phyloP scores from a whole-genome alignment of 2,329 filamentous ascomycete species.

The Ilyonectria sp. region DNA sequence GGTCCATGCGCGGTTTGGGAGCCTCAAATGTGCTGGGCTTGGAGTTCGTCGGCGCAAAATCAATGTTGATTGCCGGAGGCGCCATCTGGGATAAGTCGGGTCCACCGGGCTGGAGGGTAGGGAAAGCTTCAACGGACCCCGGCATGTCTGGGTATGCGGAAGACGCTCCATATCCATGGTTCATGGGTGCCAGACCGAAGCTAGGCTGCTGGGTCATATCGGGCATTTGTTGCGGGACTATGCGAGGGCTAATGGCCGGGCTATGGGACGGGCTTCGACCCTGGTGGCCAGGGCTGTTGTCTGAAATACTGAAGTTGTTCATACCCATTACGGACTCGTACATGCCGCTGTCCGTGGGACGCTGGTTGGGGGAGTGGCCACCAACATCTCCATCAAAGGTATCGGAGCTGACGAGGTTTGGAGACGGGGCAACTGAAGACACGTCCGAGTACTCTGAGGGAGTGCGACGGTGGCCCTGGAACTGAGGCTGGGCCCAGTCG shows the following conservation, averaged over 20 bases:
- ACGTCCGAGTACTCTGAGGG: constrained; percentile 96
- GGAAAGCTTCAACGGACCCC: constrained; percentile 65
- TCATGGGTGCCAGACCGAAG: constrained; percentile 61
- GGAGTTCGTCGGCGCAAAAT: constrained; percentile 84
- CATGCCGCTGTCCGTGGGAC: constrained; percentile 78
- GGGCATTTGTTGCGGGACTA: constrained; percentile 70
- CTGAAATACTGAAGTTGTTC: constrained; percentile 84
- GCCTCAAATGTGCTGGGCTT: constrained; percentile 58
- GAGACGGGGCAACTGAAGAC: constrained; percentile 87
- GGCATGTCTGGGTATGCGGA: constrained; percentile 57
- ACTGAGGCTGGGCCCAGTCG: constrained; percentile 73
- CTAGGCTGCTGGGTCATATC: constrained; percentile 65
- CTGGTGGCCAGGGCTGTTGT: constrained; percentile 76
- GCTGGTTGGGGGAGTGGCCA: constrained; percentile 85
- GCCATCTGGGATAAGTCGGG: constrained; percentile 83
- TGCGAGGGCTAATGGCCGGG: constrained; percentile 75
- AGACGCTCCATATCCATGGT: constrained; percentile 55
- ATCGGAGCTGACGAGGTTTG: constrained; percentile 84
- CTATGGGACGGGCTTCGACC: constrained; percentile 87
- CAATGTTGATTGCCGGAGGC: constrained; percentile 95
- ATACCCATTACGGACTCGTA: constrained; percentile 86
- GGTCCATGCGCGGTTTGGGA: constrained; percentile 75
- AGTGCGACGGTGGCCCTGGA: constrained; percentile 85
- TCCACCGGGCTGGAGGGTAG: constrained; percentile 63
- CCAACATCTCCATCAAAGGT: constrained; percentile 81